Base-by-base conservation (phyloP, 805 yeast genomes). In the Nematodospora valgi region DNA sequence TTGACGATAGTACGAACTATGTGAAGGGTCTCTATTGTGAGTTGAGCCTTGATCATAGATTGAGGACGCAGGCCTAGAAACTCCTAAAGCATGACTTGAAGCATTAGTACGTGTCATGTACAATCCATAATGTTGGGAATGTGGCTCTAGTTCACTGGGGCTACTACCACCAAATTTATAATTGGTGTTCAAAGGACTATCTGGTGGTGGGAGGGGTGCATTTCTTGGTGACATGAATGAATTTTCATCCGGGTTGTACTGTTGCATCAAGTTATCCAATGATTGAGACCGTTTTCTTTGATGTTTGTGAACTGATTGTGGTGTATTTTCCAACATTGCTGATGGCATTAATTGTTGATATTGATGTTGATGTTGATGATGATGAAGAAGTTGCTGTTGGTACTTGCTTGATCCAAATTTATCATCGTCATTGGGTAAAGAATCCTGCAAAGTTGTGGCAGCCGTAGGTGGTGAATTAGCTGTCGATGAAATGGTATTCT, bases 141-240 rank as follows among this genome's bases (percentile, higher is more conserved):
- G 16, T 21, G 17, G 31, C 10, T 31, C 27, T 29, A 47, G 32
- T 6, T 41, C 14, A 12, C 18, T 32, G 39, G 40, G 36, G 13
- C 4, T 20, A 7, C 44, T 48, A 25, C 49, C 63, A 5, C 59
- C 72, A 44, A 56, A 70, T 49, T 49, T 60, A 47, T 29, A 71
- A 30, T 23, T 32, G 16, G 48, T 43, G 37, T 52, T 52, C 34
- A 56, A 30, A 3, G 65, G 61, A 27, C 37, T 34, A 2, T 29
- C 32, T n/a, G 32, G 14, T 4, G 31, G 23, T 26, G 88, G 88
- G 34, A 71, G 72, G 1, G 89, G 89, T 0, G 87, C 85, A 47
- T 67, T 78, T 57, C 87, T 68, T n/a, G 87, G 86, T 0, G 87
- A 80, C 13, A 69, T 57, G 50, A 80, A 25, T n/a, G 33, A 21